phyloP scores from a whole-genome alignment of 2,329 filamentous ascomycete genomes.

The Colletotrichum ledebouriae region DNA sequence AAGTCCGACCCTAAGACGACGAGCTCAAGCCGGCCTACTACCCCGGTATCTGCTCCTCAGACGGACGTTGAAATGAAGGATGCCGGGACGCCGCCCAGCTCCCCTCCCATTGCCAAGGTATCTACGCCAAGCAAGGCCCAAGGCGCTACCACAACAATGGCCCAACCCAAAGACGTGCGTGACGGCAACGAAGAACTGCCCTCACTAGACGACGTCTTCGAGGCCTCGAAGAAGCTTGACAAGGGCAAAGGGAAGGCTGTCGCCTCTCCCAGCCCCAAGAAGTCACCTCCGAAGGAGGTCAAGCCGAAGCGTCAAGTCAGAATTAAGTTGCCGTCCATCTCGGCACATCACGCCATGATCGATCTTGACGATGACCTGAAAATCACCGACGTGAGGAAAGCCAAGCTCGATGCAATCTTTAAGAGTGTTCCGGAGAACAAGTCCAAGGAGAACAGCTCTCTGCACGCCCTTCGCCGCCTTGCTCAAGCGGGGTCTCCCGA shows the following conservation, averaged over 20 bases:
- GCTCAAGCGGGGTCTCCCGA: constrained; percentile 79
- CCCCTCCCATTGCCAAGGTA: constrained; percentile 63
- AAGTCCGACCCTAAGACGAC: constrained; percentile 52
- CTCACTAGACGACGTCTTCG: constrained; percentile 53
- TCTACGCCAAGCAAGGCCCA: constrained; percentile 36
- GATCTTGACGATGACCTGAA: constrained; percentile 74
- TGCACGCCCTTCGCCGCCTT: constrained; percentile 79
- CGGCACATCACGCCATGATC: constrained; percentile 55
- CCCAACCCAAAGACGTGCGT: constrained; percentile 4
- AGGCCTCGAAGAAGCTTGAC: constrained; percentile 54
- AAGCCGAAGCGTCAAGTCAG: constrained; percentile 63
- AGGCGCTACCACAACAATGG: constrained; percentile 30
- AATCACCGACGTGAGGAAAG: constrained; percentile 65
- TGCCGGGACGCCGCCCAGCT: constrained; percentile 79
- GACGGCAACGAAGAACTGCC: constrained; percentile 54
- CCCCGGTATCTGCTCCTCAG: constrained; percentile 58
- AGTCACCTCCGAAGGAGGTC: constrained; percentile 45
- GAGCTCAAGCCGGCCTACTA: constrained; percentile 69
- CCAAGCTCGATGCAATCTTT: constrained; percentile 74
- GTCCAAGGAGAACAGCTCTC: constrained; percentile 71
- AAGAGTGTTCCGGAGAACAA: constrained; percentile 75
- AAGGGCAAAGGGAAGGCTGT: constrained; percentile 66
- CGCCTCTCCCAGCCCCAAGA: constrained; percentile 14
- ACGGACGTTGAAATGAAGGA: constrained; percentile 66
- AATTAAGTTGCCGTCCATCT: constrained; percentile 61